Evolutionary conservation across 2,329 filamentous ascomycete species (phyloP).

Genomic region (Clarireedia homoeocarpa): DNA sequence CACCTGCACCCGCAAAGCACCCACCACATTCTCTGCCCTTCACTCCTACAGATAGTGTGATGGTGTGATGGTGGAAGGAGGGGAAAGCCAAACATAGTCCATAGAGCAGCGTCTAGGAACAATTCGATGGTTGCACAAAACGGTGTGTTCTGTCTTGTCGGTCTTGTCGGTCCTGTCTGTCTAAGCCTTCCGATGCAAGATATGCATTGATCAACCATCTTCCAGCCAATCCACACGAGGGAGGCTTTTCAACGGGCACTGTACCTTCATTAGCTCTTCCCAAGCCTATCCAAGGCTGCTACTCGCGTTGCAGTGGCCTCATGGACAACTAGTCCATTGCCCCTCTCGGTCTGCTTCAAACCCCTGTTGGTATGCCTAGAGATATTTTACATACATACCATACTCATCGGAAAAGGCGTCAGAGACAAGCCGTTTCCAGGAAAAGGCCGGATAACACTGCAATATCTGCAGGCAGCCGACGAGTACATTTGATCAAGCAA

Average conservation of each 20-base stretch:
- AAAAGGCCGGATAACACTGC: background rate
- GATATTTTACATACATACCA: background rate
- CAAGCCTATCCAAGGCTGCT: background rate
- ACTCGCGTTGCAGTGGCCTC: background rate
- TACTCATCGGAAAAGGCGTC: background rate
- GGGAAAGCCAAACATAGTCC: too few species aligned
- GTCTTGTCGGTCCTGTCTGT: background rate
- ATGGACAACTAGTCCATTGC: background rate
- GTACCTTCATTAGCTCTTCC: background rate
- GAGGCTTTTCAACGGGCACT: background rate
- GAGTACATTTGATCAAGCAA: too few species aligned
- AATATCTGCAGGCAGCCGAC: background rate
- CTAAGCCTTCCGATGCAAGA: constrained; percentile 6
- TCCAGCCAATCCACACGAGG: background rate
- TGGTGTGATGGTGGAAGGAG: too few species aligned
- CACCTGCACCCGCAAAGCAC: too few species aligned
- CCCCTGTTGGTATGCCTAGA: background rate
- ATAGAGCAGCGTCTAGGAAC: too few species aligned
- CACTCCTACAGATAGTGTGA: too few species aligned
- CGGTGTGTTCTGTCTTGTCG: background rate
- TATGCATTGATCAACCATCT: background rate
- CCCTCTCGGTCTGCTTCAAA: background rate
- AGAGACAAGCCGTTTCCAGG: background rate
- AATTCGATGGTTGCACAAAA: background rate
- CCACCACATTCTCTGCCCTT: too few species aligned